These are phyloP conservation scores for Typha latifolia DNA, from an alignment of 176 grass and related monocot species.

Conservation along the genomic window DNA sequence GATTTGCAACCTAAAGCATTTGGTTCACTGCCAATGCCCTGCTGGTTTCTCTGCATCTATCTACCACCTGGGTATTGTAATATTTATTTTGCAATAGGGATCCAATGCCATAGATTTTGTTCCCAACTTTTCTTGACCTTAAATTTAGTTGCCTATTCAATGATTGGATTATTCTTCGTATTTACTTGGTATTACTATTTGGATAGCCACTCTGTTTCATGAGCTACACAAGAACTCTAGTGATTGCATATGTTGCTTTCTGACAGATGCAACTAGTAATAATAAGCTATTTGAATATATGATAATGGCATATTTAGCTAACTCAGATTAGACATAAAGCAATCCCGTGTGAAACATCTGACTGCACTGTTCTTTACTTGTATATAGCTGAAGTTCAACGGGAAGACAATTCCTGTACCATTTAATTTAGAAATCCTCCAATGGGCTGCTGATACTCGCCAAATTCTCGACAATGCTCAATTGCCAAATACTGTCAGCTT, in stretches of 20 bases:
- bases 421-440: constrained; percentile 74
- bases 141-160: too few relatives aligned
- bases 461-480: constrained; percentile 66
- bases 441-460: constrained; percentile 61
- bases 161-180: too few relatives aligned
- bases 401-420: constrained; percentile 62
- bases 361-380: constrained; percentile 10
- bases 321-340: too few relatives aligned
- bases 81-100: too few relatives aligned
- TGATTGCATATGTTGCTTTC: too few relatives aligned
- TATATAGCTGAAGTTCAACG: constrained; percentile 67
- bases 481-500: constrained; percentile 67
- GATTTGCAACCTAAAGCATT: background rate
- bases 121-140: too few relatives aligned
- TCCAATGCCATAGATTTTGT: too few relatives aligned
- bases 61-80: too few relatives aligned
- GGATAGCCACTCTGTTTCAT: too few relatives aligned
- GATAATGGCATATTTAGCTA: too few relatives aligned
- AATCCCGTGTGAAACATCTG: constrained; percentile 1
- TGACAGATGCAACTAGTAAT: background rate
- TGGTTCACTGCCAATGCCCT: background rate
- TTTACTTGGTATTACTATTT: too few relatives aligned
- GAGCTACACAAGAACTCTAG: too few relatives aligned
- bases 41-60: background rate
- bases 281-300: background rate